Percentiles rank a stretch among this genome's conserved stretches.
Conservation (phyloP, 1,139 yeast species). For the Yamadazyma sp. region DNA sequence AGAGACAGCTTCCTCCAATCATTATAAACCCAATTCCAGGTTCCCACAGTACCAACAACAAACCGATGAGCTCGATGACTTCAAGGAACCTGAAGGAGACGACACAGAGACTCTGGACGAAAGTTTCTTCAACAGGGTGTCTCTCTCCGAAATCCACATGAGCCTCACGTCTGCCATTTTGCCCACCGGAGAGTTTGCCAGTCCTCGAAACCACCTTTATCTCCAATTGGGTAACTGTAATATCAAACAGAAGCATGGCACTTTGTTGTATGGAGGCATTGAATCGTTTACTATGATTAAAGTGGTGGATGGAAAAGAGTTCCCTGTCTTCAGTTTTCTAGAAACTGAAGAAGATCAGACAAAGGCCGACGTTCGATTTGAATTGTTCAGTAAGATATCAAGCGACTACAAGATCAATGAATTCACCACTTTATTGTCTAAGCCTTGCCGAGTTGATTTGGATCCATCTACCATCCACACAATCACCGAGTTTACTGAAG, state of each 20-base stretch:
- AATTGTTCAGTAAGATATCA: slow-evolving; percentile 34
- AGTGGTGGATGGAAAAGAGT: slow-evolving; percentile 16
- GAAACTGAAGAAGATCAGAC: slow-evolving; percentile 11
- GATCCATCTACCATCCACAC: slow-evolving; percentile 19
- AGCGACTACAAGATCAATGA: slow-evolving; percentile 24
- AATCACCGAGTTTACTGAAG: slow-evolving; percentile 14
- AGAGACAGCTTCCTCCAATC: slow-evolving; percentile 10
- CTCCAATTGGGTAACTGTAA: slow-evolving; percentile 13
- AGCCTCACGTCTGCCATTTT: slow-evolving; percentile 48
- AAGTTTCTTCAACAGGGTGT: slow-evolving; percentile 32
- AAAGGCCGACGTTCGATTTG: slow-evolving; percentile 55
- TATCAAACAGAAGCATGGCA: slow-evolving; percentile 42
- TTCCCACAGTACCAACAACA: slow-evolving; percentile 35
- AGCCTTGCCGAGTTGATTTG: slow-evolving; percentile 35
- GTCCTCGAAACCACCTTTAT: slow-evolving; percentile 25
- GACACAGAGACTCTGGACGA: neutral
- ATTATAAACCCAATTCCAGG: slow-evolving; percentile 3
- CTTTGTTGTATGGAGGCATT: slow-evolving; percentile 49
- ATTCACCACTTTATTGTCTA: slow-evolving; percentile 47
- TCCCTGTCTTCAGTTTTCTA: slow-evolving; percentile 22
- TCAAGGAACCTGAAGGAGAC: slow-evolving; percentile 7
- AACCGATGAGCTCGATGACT: slow-evolving; percentile 17
- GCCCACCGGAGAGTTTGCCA: slow-evolving; percentile 38
- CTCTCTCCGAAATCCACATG: slow-evolving; percentile 32
- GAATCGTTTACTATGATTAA: slow-evolving; percentile 28